Percentiles rank a stretch among this genome's conserved stretches.
phyloP scores from a whole-genome alignment of 1,284 basidiomycete species.

The Mycena citricolor region DNA sequence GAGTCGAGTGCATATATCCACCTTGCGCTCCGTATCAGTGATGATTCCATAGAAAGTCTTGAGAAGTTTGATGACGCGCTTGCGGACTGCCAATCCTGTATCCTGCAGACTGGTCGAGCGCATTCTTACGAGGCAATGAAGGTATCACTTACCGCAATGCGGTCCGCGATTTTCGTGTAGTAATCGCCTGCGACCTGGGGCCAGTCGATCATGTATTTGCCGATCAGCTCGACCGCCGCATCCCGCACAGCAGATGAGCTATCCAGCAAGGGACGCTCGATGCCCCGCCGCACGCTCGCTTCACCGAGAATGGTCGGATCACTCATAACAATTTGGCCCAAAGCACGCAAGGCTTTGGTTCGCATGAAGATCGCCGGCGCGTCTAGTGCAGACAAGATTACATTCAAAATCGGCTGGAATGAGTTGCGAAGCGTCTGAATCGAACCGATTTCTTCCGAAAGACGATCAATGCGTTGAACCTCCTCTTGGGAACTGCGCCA shows the following conservation, averaged over 20 bases:
- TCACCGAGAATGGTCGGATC: slow-evolving; percentile 81
- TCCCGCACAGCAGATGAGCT: slow-evolving; percentile 93
- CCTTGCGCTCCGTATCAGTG: slow-evolving; percentile 56
- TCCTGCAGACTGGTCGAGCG: slow-evolving; percentile 54
- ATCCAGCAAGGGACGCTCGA: slow-evolving; percentile 88
- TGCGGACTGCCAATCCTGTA: slow-evolving; percentile 88
- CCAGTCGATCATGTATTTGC: slow-evolving; percentile 90
- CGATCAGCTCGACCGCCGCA: slow-evolving; percentile 92
- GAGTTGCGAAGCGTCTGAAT: slow-evolving; percentile 73
- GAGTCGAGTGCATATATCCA: slow-evolving; percentile 84
- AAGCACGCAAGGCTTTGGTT: slow-evolving; percentile 85
- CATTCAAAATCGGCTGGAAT: slow-evolving; percentile 78
- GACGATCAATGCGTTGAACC: slow-evolving; percentile 57
- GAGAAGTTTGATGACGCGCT: slow-evolving; percentile 92
- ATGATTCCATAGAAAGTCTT: slow-evolving; percentile 77
- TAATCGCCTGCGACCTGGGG: slow-evolving; percentile 84
- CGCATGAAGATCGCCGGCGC: slow-evolving; percentile 83
- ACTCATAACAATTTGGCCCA: slow-evolving; percentile 82
- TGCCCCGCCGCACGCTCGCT: slow-evolving; percentile 75
- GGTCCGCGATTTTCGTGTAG: slow-evolving; percentile 81
- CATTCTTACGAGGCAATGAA: background rate
- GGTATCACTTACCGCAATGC: slow-evolving; percentile 70
- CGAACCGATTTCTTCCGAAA: slow-evolving; percentile 75
- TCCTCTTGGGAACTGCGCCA: slow-evolving; percentile 63
- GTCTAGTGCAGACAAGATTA: slow-evolving; percentile 76